phyloP scores from a whole-genome alignment of 176 grass and related monocot genomes.

The Carex scoparia region DNA sequence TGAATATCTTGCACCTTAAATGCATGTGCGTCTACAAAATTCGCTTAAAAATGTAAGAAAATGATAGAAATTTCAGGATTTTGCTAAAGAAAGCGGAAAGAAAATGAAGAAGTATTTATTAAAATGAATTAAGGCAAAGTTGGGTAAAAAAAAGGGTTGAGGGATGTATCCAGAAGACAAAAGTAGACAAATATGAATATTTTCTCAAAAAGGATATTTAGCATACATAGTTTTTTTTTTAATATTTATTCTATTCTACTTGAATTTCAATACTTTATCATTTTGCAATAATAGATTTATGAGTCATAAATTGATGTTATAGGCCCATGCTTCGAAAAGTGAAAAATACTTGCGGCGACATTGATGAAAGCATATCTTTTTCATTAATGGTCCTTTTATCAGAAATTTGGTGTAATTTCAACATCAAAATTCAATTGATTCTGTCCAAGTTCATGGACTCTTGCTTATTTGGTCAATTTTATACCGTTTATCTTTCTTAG shows the following conservation, averaged over 20 bases:
- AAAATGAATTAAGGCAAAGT: too few species aligned
- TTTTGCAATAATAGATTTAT: not conserved
- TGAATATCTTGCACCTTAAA: too few species aligned
- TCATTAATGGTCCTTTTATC: not conserved
- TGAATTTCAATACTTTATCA: not conserved
- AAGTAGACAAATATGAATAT: too few species aligned
- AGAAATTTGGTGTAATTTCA: constrained; percentile 6
- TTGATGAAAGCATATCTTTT: not conserved
- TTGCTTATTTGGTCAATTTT: constrained; percentile 4
- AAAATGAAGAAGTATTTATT: too few species aligned
- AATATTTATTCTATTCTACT: not conserved
- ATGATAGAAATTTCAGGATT: too few species aligned
- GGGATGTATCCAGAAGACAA: too few species aligned
- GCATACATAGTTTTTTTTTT: too few species aligned
- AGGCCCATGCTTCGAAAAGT: not conserved
- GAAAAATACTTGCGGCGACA: not conserved
- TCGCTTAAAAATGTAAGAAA: too few species aligned
- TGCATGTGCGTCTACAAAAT: too few species aligned
- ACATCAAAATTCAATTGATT: not conserved
- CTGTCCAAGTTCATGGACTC: not conserved
- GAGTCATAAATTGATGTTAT: not conserved
- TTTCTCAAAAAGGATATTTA: too few species aligned
- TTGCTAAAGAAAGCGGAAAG: too few species aligned
- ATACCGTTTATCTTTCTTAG: not conserved
- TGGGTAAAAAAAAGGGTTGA: not conserved